phyloP scores from a whole-genome alignment of 1,284 basidiomycete species.

The Termitomyces sp. region DNA sequence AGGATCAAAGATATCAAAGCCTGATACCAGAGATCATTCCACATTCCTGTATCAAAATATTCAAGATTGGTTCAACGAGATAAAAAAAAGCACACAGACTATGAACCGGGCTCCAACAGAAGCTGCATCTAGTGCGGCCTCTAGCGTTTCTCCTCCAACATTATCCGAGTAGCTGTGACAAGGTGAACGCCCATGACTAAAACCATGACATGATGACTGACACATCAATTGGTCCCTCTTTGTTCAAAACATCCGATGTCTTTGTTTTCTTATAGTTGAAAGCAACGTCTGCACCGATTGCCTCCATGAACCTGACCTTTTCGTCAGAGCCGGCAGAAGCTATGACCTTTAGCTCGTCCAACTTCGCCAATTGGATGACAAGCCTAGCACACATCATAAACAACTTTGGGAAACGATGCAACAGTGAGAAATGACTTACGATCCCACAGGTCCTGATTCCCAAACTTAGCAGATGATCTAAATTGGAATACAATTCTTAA shows the following conservation, averaged over 20 bases:
- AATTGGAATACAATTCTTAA: background rate
- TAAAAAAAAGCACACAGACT: conserved; percentile 5
- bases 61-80: background rate
- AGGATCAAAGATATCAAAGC: background rate
- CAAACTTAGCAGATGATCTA: background rate
- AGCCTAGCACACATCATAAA: conserved; percentile 20
- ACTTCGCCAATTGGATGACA: conserved; percentile 57
- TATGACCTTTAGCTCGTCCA: conserved; percentile 62
- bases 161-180: conserved; percentile 36
- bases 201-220: conserved; percentile 22
- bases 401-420: background rate
- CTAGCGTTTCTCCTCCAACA: conserved; percentile 59
- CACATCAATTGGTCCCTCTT: conserved; percentile 52
- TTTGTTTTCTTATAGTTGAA: conserved; percentile 69
- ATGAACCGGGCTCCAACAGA: conserved; percentile 12
- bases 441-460: conserved; percentile 1
- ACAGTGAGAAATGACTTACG: background rate
- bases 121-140: conserved; percentile 45
- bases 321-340: conserved; percentile 67
- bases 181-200: background rate
- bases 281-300: conserved; percentile 61
- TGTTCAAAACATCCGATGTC: conserved; percentile 46
- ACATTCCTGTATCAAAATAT: conserved; percentile 7
- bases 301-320: conserved; percentile 60
- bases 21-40: conserved; percentile 17